Conservation (phyloP, 23 red algal species). For the Gracilaria caudata region DNA sequence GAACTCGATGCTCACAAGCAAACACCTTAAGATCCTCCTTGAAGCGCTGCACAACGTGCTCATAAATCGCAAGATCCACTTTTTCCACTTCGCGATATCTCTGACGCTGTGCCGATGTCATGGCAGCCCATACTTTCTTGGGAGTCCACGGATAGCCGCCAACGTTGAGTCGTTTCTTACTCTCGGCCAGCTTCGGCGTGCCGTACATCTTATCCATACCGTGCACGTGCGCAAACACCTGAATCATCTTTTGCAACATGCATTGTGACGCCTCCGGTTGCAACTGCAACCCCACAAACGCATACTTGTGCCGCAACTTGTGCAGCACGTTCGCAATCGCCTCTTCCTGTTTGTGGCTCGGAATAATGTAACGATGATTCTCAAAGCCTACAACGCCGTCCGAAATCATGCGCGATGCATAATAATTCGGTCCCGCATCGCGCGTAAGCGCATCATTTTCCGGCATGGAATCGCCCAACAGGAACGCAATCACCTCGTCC, state of each 20-base stretch:
- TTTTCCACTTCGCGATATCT: constrained; percentile 34
- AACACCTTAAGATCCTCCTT: constrained; percentile 48
- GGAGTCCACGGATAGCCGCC: constrained; percentile 62
- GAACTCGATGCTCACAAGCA: constrained; percentile 39
- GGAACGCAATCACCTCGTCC: constrained; percentile 40
- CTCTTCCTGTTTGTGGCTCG: constrained; percentile 25
- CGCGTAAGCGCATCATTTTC: constrained; percentile 36
- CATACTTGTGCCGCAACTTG: constrained; percentile 24
- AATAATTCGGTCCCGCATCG: constrained; percentile 62
- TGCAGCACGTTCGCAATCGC: constrained; percentile 20
- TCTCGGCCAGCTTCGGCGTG: constrained; percentile 34
- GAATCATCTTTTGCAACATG: constrained; percentile 56
- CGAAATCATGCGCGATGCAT: constrained; percentile 49
- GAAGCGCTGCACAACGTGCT: constrained; percentile 45
- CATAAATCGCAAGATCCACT: constrained; percentile 54
- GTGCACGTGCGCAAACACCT: constrained; percentile 59
- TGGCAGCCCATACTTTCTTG: constrained; percentile 32
- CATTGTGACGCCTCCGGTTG: constrained; percentile 42
- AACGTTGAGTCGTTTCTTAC: constrained; percentile 30
- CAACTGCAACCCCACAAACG: constrained; percentile 54
- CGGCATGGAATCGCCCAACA: constrained; percentile 43
- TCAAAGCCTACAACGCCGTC: constrained; percentile 40
- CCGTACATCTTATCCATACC: constrained; percentile 54
- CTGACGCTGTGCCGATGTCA: constrained; percentile 28
- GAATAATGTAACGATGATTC: constrained; percentile 17